These are phyloP conservation scores for Cercospora sesami DNA, from an alignment of 2,329 filamentous ascomycete species.

Conservation along the genomic window DNA sequence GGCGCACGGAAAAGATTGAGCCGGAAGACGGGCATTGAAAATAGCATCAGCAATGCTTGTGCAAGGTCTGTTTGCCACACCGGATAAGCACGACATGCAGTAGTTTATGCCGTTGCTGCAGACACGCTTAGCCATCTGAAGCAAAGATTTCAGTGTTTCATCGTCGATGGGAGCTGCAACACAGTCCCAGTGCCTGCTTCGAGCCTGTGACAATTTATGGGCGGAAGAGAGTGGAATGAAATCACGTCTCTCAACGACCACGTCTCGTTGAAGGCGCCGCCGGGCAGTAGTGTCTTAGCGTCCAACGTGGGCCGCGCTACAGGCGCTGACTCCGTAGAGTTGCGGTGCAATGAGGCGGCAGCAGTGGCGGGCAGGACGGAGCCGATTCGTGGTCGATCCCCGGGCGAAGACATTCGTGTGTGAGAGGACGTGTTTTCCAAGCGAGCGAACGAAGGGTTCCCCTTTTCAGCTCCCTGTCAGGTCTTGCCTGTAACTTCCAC, in stretches of 20 bases:
- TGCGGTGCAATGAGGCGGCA: constrained; percentile 11
- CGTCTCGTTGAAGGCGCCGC: constrained; percentile 7
- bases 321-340: constrained; percentile 12
- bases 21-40: constrained; percentile 4
- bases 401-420: constrained; percentile 7
- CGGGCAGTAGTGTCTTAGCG: background rate
- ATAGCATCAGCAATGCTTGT: constrained; percentile 13
- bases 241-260: background rate
- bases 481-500: constrained; percentile 7
- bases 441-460: constrained; percentile 2
- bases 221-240: background rate
- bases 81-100: constrained; percentile 13
- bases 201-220: background rate
- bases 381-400: constrained; percentile 12
- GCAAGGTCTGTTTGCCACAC: constrained; percentile 14
- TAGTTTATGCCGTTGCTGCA: constrained; percentile 6
- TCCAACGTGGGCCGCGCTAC: constrained; percentile 4
- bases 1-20: background rate
- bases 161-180: background rate
- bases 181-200: background rate
- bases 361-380: background rate
- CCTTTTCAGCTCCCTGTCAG: constrained; percentile 8
- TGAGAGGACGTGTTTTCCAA: background rate
- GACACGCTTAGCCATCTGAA: constrained; percentile 5
- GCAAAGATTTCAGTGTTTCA: constrained; percentile 3